Percentiles rank a stretch among this genome's conserved stretches.
Conservation (phyloP, 2,329 filamentous ascomycete genomes). For the Escovopsis sp. region DNA sequence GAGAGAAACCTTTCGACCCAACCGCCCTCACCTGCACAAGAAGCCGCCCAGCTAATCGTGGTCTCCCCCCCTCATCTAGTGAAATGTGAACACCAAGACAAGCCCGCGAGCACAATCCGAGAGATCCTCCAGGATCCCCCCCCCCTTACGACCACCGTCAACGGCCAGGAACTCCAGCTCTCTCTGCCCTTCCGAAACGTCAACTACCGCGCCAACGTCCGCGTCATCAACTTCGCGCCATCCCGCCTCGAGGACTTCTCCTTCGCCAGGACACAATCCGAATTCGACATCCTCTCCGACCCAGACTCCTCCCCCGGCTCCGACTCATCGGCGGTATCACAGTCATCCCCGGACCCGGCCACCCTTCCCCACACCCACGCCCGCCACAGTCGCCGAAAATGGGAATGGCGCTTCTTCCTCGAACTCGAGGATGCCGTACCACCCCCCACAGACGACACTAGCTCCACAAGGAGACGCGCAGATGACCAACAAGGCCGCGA, state of each 20-base stretch:
- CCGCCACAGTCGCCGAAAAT: too few species aligned
- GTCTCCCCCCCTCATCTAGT: too few species aligned
- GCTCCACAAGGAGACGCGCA: neutral
- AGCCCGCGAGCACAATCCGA: slow-evolving; percentile 19
- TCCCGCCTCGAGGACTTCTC: slow-evolving; percentile 56
- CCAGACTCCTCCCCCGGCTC: slow-evolving; percentile 13
- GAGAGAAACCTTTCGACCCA: too few species aligned
- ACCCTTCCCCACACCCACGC: neutral
- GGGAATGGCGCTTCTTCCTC: slow-evolving; percentile 77
- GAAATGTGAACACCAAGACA: slow-evolving; percentile 28
- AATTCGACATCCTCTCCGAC: slow-evolving; percentile 36
- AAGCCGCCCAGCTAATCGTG: too few species aligned
- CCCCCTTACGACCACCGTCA: slow-evolving; percentile 26
- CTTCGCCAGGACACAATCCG: slow-evolving; percentile 22
- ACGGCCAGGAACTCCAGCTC: slow-evolving; percentile 20
- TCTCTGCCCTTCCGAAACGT: slow-evolving; percentile 59
- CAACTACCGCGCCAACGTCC: slow-evolving; percentile 52
- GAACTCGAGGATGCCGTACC: slow-evolving; percentile 60
- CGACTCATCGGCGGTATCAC: neutral
- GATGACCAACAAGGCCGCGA: slow-evolving; percentile 21
- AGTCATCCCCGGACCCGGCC: slow-evolving; percentile 9
- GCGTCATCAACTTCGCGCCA: slow-evolving; percentile 74
- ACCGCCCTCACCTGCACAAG: too few species aligned
- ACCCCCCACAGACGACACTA: slow-evolving; percentile 11
- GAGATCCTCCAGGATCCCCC: slow-evolving; percentile 23